Base-by-base conservation (phyloP, 2,329 filamentous ascomycete species). In the Botrytis tulipae region DNA sequence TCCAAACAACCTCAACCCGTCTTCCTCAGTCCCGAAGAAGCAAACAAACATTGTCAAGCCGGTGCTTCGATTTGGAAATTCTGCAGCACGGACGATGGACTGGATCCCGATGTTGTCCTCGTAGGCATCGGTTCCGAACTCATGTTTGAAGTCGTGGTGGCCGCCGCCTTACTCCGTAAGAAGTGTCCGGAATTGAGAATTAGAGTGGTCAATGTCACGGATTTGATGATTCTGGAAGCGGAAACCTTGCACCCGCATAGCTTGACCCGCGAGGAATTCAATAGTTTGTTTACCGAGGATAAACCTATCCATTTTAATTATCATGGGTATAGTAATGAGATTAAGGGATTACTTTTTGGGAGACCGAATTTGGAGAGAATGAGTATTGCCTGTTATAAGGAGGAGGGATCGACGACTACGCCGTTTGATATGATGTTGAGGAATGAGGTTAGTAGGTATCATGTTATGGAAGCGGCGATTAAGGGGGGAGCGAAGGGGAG, bases 401-500 rank as follows among this genome's bases (percentile, higher is more conserved):
- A 92, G 78, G 90, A 92, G 80, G 90, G 89, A 0, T 88, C 84
- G 70, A 92, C 90, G 0, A 92, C 89, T 0, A 92, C 89, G 3
- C 90, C 90, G 2, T 91, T 92, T 76, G 88, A 91, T 77, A 92
- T 92, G 90, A 89, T 91, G 89, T 83, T 92, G 1, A 80, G 87
- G 7, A 92, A 92, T 77, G 77, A 82, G 32, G 87, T 90, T 2
- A 89, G 86, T 29, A 83, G 89, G 60, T 92, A 87, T 76, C 85
- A 91, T 78, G 84, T 91, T 32, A 88, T 87, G 0, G 83, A 85
- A 75, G 81, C 85, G 18, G 90, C 89, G 3, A 77, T 91, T 67
- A 82, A 80, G 61, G 85, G 84, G 1, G 88, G 82, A 0, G 83
- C 85, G 1, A 82, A 81, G 76, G 76, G 80, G 5, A 89, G 90